Percentiles rank a stretch among this genome's conserved stretches.
phyloP scores from a whole-genome alignment of 208 protist genomes.

The Strigomonas culicis region DNA sequence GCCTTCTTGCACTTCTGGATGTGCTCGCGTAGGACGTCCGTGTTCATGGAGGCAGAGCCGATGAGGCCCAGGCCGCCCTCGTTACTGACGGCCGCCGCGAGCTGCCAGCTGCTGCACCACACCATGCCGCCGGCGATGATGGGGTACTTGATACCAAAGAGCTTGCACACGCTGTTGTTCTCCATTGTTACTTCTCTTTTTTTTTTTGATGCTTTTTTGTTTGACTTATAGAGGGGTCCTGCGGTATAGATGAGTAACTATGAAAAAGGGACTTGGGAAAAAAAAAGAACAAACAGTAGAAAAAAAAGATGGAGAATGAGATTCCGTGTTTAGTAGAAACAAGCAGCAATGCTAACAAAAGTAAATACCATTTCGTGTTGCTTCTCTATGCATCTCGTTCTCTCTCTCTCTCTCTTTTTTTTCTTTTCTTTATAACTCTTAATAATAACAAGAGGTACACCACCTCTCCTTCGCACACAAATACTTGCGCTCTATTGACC shows the following conservation, averaged over 20 bases:
- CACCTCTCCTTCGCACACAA: background rate
- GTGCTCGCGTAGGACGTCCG: constrained; percentile 62
- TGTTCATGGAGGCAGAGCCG: constrained; percentile 67
- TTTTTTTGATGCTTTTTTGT: background rate
- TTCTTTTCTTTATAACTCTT: background rate
- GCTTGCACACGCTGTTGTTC: background rate
- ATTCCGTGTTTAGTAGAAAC: too few species aligned
- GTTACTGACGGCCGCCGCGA: constrained; percentile 81
- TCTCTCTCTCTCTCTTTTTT: constrained; percentile 5
- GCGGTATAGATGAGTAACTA: background rate
- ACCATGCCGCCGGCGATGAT: constrained; percentile 85
- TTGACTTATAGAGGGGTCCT: too few species aligned
- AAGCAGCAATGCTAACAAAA: constrained; percentile 6
- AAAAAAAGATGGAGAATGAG: too few species aligned
- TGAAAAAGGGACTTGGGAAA: constrained; percentile 10
- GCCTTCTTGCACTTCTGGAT: constrained; percentile 41
- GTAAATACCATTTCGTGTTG: constrained; percentile 8
- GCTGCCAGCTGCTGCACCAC: constrained; percentile 72
- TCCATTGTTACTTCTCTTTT: background rate
- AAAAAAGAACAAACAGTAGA: constrained; percentile 10
- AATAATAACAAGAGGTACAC: background rate
- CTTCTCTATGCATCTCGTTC: background rate
- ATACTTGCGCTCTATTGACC: too few species aligned
- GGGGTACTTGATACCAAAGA: constrained; percentile 37
- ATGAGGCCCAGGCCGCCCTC: constrained; percentile 85